Evolutionary conservation across 441 rosid genomes (phyloP), one percentile per base, ranked within the genome.

Genomic region (Omphalea diandra): DNA sequence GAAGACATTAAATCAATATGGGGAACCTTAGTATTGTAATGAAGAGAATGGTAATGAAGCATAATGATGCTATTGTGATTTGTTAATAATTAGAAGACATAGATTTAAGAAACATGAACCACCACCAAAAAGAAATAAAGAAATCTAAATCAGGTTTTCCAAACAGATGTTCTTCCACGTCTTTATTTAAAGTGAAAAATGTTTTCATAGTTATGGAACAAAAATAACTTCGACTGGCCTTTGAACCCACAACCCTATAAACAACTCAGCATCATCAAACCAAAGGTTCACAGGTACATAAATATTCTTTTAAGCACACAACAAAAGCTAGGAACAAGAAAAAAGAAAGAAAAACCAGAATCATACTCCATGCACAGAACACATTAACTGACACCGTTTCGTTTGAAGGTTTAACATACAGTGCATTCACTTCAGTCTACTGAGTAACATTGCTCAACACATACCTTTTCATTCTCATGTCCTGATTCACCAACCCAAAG

Each of bases 401-500:
- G n/a, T n/a, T n/a, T n/a, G n/a, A n/a, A n/a, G n/a, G n/a, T n/a
- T n/a, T n/a, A n/a, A n/a, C n/a, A 11, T 2, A 8, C 7, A 15
- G 6, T 20, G n/a, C 50, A 36, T 35, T 20, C 38, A 17, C 18
- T 24, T 52, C 49, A 46, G 44, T 53, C 70, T 32, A 61, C n/a
- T 7, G 33, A 67, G 35, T 54, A 36, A 40, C 22, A 8, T 10
- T 66, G 31, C 20, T 62, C 9, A 60, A 41, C 40, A 5, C 65
- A 67, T 63, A 91, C 97, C 97, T 94, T 87, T 63, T 92, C 98
- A 81, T 92, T 95, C 86, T 92, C 98, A 36, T 89, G 97, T 50
- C 98, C 99, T 0, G 99, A 95, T 87, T 95, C 99, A 75, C 94
- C 99, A 84, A 95, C 98, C 98, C 98, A 95, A 55, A 95, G 90